phyloP scores from a whole-genome alignment of 495 filamentous ascomycete species.

The Cryomyces antarcticus region DNA sequence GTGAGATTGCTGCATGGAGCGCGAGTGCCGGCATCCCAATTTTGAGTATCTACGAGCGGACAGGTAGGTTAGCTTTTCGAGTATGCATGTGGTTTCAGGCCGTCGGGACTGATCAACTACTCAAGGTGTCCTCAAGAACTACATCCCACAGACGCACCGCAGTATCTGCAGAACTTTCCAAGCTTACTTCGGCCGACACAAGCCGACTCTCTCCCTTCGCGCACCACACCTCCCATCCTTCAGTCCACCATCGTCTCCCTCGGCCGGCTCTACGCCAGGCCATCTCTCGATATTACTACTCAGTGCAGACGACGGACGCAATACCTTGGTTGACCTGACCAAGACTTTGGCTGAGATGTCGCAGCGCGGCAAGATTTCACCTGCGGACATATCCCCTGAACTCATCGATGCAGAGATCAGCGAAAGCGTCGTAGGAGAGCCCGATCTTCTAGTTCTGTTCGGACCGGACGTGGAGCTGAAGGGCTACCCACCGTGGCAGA shows the following conservation, averaged over 20 bases:
- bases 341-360: conserved; percentile 89
- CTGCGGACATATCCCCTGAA: conserved; percentile 61
- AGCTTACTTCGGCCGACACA: conserved; percentile 72
- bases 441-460: conserved; percentile 77
- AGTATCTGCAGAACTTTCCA: conserved; percentile 53
- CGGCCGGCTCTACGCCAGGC: conserved; percentile 9
- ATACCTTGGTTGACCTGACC: conserved; percentile 86
- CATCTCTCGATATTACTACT: conserved; percentile 70
- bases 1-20: conserved; percentile 83
- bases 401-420: conserved; percentile 78
- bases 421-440: conserved; percentile 56
- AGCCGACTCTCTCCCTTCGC: conserved; percentile 45
- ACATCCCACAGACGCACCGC: conserved; percentile 56
- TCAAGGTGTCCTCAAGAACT: conserved; percentile 66
- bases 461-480: conserved; percentile 58
- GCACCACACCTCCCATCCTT: conserved; percentile 53
- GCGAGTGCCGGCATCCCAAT: conserved; percentile 65
- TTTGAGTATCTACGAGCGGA: conserved; percentile 79
- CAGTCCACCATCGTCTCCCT: conserved; percentile 15
- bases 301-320: conserved; percentile 70
- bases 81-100: not conserved
- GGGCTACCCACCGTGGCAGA: conserved; percentile 93
- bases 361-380: conserved; percentile 62
- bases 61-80: conserved; percentile 32
- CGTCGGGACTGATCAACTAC: not conserved